These are phyloP conservation scores for Solanum clarkiae DNA, from an alignment of 257 asterid genomes.

Conservation along the genomic window DNA sequence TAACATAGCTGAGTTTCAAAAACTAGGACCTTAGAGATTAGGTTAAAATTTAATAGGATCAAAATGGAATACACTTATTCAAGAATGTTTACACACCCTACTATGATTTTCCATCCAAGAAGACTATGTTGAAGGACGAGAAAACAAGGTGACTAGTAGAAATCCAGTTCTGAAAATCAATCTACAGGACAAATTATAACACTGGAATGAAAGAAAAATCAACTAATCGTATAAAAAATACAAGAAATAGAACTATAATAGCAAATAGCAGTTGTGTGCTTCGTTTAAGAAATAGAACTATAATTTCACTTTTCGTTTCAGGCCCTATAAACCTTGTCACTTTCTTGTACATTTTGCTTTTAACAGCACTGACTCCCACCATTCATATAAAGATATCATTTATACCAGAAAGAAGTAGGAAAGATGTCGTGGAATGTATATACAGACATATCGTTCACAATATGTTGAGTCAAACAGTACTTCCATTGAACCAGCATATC, in stretches of 20 bases:
- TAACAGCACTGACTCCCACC: background rate
- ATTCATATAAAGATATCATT: background rate
- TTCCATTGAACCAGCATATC: background rate
- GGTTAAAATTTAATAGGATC: background rate
- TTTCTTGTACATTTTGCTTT: background rate
- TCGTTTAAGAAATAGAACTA: background rate
- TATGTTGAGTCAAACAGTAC: background rate
- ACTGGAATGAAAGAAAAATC: background rate
- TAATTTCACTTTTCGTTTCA: background rate
- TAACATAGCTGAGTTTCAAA: background rate
- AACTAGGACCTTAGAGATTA: background rate
- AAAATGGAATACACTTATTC: background rate
- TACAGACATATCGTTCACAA: background rate
- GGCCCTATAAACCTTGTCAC: background rate
- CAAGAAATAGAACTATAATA: background rate
- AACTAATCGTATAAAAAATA: background rate
- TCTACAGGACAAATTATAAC: background rate
- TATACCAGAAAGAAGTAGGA: background rate
- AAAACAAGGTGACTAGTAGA: background rate
- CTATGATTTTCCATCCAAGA: background rate
- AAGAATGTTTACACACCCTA: background rate
- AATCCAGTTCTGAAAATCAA: background rate
- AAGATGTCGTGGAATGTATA: background rate
- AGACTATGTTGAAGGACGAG: background rate
- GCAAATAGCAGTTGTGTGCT: background rate